Evolutionary conservation across 176 grass and related monocot species (phyloP).

Genomic region (Calamus simplicifolius): DNA sequence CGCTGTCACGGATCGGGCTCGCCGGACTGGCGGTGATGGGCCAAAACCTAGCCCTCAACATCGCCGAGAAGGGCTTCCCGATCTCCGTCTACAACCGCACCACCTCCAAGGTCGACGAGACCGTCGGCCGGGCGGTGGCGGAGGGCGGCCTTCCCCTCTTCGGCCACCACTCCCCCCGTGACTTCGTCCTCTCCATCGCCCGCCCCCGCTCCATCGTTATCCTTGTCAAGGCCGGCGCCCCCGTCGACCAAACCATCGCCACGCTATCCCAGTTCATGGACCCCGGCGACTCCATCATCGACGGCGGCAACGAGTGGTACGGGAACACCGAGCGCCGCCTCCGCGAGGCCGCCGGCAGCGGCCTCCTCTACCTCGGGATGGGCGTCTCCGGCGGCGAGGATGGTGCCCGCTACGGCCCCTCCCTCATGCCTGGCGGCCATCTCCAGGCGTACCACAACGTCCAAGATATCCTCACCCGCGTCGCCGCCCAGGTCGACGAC

Average conservation of each 20-base stretch:
- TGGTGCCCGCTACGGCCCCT: too few species aligned
- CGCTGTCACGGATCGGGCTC: not conserved
- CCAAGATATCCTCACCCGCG: too few species aligned
- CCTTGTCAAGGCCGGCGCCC: conserved; percentile 3
- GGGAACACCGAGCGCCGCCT: not conserved
- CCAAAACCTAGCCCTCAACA: not conserved
- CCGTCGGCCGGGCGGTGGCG: not conserved
- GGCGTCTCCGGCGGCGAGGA: too few species aligned
- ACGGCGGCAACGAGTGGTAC: conserved; percentile 7
- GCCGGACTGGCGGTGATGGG: conserved; percentile 3
- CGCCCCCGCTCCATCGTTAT: not conserved
- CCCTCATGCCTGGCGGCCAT: too few species aligned
- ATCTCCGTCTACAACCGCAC: conserved; percentile 8
- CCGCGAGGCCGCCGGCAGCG: too few species aligned
- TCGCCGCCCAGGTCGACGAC: too few species aligned
- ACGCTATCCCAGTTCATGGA: conserved; percentile 2
- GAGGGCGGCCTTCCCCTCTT: too few species aligned
- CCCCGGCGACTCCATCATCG: not conserved
- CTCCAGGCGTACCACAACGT: too few species aligned
- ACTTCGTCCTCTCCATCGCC: too few species aligned
- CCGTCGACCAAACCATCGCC: conserved; percentile 1
- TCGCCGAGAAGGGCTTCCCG: conserved; percentile 6
- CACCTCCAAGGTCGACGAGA: not conserved
- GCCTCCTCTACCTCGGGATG: too few species aligned
- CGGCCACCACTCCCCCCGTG: too few species aligned